Conservation (phyloP, 192 early-diverging fungal species). For the Entophlyctis luteolus region DNA sequence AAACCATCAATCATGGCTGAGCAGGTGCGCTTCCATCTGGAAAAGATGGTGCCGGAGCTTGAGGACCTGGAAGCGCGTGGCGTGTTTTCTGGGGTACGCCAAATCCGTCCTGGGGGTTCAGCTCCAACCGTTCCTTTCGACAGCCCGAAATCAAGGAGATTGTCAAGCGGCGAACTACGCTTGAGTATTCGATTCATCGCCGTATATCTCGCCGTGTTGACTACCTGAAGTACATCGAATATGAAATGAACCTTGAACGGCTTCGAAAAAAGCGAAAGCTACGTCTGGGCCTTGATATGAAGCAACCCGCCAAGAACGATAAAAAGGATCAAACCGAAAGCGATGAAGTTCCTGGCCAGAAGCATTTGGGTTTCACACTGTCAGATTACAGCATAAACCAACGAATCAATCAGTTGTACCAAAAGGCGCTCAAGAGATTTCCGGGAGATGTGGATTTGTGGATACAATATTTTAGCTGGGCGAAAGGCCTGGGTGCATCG, state of each 20-base stretch:
- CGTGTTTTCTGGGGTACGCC: conserved; percentile 70
- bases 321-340: conserved; percentile 24
- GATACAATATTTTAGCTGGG: conserved; percentile 89
- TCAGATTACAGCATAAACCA: conserved; percentile 72
- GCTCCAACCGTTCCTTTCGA: background rate
- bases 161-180: conserved; percentile 80
- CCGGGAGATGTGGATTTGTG: conserved; percentile 75
- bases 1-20: conserved; percentile 70
- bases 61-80: conserved; percentile 78
- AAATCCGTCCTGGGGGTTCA: too few relatives aligned
- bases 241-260: conserved; percentile 87
- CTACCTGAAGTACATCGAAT: conserved; percentile 90
- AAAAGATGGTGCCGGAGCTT: conserved; percentile 88
- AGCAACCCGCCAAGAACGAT: conserved; percentile 4
- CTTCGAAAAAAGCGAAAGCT: conserved; percentile 74
- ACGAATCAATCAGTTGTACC: conserved; percentile 77
- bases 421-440: conserved; percentile 74
- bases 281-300: conserved; percentile 52
- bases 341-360: conserved; percentile 14
- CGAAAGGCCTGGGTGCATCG: conserved; percentile 47
- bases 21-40: conserved; percentile 83
- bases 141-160: conserved; percentile 81
- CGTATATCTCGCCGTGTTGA: conserved; percentile 70
- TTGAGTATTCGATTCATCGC: conserved; percentile 82
- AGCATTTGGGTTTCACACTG: conserved; percentile 40